Conservation (phyloP, 2,329 filamentous ascomycete genomes). For the Penicillium aurantiogriseum region DNA sequence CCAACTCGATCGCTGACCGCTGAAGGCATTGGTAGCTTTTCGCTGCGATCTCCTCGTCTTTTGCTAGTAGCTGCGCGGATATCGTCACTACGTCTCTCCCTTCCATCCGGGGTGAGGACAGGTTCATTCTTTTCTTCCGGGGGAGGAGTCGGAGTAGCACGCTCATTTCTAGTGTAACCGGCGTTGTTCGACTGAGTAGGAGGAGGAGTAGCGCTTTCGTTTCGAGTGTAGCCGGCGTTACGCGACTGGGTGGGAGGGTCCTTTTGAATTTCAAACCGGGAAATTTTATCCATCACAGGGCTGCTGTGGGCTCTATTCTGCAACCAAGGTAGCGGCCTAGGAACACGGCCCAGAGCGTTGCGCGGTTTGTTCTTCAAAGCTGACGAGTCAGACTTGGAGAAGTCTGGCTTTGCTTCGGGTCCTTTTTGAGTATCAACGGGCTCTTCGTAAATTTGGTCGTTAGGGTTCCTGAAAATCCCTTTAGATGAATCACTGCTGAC, state of each 20-base stretch:
- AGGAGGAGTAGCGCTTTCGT: conserved; percentile 43
- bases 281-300: conserved; percentile 47
- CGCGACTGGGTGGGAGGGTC: conserved; percentile 81
- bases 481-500: conserved; percentile 43
- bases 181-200: conserved; percentile 75
- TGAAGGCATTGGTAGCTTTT: conserved; percentile 81
- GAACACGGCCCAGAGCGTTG: conserved; percentile 57
- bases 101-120: conserved; percentile 67
- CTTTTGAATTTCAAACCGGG: conserved; percentile 72
- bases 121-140: conserved; percentile 33
- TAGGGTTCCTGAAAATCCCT: conserved; percentile 57
- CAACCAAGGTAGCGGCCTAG: conserved; percentile 43
- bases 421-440: conserved; percentile 54
- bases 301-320: conserved; percentile 36
- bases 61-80: conserved; percentile 89
- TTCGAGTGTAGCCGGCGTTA: conserved; percentile 76
- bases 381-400: conserved; percentile 38
- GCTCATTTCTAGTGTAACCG: conserved; percentile 68
- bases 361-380: conserved; percentile 60
- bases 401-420: conserved; percentile 23
- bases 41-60: conserved; percentile 79
- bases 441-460: conserved; percentile 79
- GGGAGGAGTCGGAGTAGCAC: conserved; percentile 32
- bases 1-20: conserved; percentile 87
- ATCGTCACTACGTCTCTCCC: conserved; percentile 82